These are phyloP conservation scores for Saccharomycopsis microspora DNA, from an alignment of 805 yeast genomes.

Conservation along the genomic window DNA sequence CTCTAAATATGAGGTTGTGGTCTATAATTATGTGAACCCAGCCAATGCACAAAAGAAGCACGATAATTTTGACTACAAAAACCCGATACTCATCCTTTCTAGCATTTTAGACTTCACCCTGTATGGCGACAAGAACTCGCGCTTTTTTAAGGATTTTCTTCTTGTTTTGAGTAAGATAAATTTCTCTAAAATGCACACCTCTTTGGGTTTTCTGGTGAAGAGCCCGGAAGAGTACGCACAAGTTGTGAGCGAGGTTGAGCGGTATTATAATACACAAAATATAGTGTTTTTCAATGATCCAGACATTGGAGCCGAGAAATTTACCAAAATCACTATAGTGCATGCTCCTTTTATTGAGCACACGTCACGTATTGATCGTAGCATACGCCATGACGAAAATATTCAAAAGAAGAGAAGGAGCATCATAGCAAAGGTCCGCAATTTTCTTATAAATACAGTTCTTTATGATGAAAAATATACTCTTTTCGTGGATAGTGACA, in stretches of 20 bases:
- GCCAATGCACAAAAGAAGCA: neutral
- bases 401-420: conserved; percentile 20
- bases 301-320: neutral
- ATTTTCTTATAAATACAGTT: conserved; percentile 19
- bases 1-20: neutral
- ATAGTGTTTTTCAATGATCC: neutral
- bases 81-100: conserved; percentile 7
- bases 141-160: conserved; percentile 8
- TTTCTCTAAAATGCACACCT: neutral
- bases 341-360: conserved; percentile 27
- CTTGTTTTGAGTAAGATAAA: conserved; percentile 3
- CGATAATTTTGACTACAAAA: conserved; percentile 1
- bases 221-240: conserved; percentile 1
- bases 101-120: conserved; percentile 5
- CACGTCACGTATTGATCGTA: conserved; percentile 16
- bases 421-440: conserved; percentile 19
- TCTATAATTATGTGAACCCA: neutral
- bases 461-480: conserved; percentile 22
- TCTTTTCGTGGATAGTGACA: conserved; percentile 24
- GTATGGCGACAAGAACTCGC: conserved; percentile 4
- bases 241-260: neutral
- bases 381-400: conserved; percentile 16
- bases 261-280: conserved; percentile 2
- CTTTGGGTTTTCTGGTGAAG: conserved; percentile 9
- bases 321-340: conserved; percentile 22